Conservation (phyloP, 1,139 yeast genomes). For the Taphrina flavorubra region DNA sequence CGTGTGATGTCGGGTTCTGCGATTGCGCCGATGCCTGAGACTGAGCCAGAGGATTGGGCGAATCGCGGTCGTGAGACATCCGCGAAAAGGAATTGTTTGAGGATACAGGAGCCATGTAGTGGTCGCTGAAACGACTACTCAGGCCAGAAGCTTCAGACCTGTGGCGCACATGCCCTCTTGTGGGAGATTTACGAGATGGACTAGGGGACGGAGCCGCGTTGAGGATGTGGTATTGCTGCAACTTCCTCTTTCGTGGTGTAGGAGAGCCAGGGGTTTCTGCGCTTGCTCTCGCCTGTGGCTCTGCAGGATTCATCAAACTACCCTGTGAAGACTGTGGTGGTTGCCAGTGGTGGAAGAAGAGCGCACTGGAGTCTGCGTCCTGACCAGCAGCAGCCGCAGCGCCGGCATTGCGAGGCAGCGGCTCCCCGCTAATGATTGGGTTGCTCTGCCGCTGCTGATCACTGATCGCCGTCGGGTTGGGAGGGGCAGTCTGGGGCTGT, state of each 20-base stretch:
- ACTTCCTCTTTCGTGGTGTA: constrained; percentile 32
- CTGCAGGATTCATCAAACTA: not conserved
- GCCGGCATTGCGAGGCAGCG: constrained; percentile 12
- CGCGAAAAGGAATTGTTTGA: constrained; percentile 29
- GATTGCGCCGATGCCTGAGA: not conserved
- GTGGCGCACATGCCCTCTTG: constrained; percentile 37
- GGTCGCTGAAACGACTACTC: constrained; percentile 25
- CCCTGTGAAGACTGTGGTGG: constrained; percentile 30
- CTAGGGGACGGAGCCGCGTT: constrained; percentile 10
- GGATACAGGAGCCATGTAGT: constrained; percentile 9
- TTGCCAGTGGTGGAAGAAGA: constrained; percentile 39
- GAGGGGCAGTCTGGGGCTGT: constrained; percentile 9
- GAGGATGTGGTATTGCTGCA: constrained; percentile 16
- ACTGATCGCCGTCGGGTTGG: not conserved
- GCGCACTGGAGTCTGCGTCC: constrained; percentile 12
- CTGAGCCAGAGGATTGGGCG: not conserved
- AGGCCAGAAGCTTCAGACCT: constrained; percentile 37
- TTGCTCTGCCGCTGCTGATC: constrained; percentile 17
- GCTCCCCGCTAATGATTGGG: not conserved
- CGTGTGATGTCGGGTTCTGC: constrained; percentile 24
- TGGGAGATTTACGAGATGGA: constrained; percentile 20
- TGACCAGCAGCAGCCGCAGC: not conserved
- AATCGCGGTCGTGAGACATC: constrained; percentile 38
- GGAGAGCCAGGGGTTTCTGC: constrained; percentile 26
- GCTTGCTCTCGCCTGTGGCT: not conserved